Base-by-base conservation (phyloP, 1,139 yeast species). In the Hyphopichia buzzinii region DNA sequence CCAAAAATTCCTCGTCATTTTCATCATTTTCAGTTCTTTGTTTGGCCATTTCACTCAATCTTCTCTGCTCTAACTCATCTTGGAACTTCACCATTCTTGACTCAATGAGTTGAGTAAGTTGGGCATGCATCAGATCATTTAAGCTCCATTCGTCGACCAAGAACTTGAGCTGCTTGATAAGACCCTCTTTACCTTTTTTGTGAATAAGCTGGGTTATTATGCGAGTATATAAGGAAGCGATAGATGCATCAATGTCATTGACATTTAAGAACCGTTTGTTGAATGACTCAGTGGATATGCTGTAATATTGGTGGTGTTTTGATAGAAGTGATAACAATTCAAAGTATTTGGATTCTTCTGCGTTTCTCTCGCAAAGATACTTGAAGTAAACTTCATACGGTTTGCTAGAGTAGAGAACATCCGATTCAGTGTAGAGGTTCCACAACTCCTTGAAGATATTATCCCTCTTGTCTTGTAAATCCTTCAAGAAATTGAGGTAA, bases 61-160 rank as follows among this genome's bases (percentile, higher is more conserved):
- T 51, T 43, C 52, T 56, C 23, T 41, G 40, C 32, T 62, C 70
- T 29, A 63, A 43, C 41, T 46, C 44, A n/a, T 49, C 44, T 26
- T 42, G 44, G 44, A 55, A 62, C 16, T 42, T 42, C 3, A 59
- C 59, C 17, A 52, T 35, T 39, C 55, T 48, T 4, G 50, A 44
- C 17, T 35, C 43, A 31, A 54, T 55, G 61, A 65, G 63, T 5
- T 28, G 29, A 10, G 36, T 39, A 30, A 65, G 44, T 11, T 45
- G 39, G 10, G 39, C 33, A 12, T 40, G 44, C 74, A 69, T 69
- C 12, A 34, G 33, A 2, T 46, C 43, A 40, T 64, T 61, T 15
- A 70, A 43, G n/a, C 64, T 44, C 75, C 75, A 70, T 49, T 67
- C 60, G 7, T 54, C 48, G 16, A 68, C 59, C 28, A 69, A 49